These are phyloP conservation scores for Escallonia rubra DNA, from an alignment of 129 eudicot species.

Conservation along the genomic window DNA sequence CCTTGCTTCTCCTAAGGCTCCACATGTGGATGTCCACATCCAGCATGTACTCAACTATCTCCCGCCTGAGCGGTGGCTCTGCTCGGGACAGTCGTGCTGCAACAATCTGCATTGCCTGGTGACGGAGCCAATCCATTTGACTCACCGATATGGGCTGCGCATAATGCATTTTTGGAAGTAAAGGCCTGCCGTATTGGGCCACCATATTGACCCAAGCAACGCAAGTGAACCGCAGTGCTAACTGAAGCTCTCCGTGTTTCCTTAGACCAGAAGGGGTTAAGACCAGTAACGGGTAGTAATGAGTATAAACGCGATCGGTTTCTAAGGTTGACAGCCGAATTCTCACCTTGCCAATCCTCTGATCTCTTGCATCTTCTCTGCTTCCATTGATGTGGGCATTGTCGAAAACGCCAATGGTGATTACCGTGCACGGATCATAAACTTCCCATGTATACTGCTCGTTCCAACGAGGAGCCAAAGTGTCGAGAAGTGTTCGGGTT, in stretches of 20 bases:
- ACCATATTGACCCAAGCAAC: conserved; percentile 88
- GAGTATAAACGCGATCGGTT: conserved; percentile 66
- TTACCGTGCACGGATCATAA: conserved; percentile 75
- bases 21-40: conserved; percentile 85
- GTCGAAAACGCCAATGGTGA: conserved; percentile 84
- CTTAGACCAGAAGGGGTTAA: conserved; percentile 61
- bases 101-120: conserved; percentile 81
- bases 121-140: conserved; percentile 87
- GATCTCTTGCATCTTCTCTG: conserved; percentile 61
- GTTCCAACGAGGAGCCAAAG: conserved; percentile 76
- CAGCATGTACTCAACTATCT: conserved; percentile 79
- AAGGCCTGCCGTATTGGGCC: conserved; percentile 69
- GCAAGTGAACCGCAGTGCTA: conserved; percentile 81
- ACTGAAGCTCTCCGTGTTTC: conserved; percentile 84
- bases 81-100: conserved; percentile 65
- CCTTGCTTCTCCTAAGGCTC: conserved; percentile 83
- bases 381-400: conserved; percentile 64
- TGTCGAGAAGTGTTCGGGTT: conserved; percentile 80
- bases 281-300: conserved; percentile 71
- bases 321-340: conserved; percentile 82
- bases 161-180: conserved; percentile 95
- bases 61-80: conserved; percentile 83
- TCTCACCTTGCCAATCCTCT: conserved; percentile 81
- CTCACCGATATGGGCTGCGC: conserved; percentile 71
- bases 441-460: conserved; percentile 99